phyloP scores from a whole-genome alignment of 2,329 filamentous ascomycete genomes.

The Fusarium musae region DNA sequence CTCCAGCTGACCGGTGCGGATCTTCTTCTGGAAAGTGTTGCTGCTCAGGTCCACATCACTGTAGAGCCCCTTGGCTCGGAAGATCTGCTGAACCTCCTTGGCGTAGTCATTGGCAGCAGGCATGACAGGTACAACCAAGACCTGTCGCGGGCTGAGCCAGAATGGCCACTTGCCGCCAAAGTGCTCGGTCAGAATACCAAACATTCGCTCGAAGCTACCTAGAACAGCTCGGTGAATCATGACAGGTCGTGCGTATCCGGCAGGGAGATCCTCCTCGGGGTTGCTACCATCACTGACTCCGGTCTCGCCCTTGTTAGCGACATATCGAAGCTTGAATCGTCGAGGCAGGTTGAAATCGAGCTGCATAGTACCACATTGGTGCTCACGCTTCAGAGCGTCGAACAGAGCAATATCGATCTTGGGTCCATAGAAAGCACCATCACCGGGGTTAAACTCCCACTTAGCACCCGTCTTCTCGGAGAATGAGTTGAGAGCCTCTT shows the following conservation, averaged over 20 bases:
- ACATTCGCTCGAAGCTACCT: constrained; percentile 74
- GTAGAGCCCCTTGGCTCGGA: constrained; percentile 75
- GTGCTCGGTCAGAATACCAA: constrained; percentile 84
- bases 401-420: constrained; percentile 98
- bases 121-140: constrained; percentile 70
- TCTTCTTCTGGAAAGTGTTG: constrained; percentile 91
- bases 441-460: constrained; percentile 94
- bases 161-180: constrained; percentile 91
- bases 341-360: constrained; percentile 83
- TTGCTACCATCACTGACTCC: constrained; percentile 57
- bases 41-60: constrained; percentile 68
- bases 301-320: constrained; percentile 63
- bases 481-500: constrained; percentile 83
- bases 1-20: constrained; percentile 80
- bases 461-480: constrained; percentile 67
- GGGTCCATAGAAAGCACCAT: constrained; percentile 97
- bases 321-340: constrained; percentile 55
- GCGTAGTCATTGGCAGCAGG: constrained; percentile 84
- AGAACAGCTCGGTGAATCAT: constrained; percentile 88
- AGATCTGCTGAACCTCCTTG: constrained; percentile 75
- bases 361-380: constrained; percentile 80
- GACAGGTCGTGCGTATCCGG: constrained; percentile 81
- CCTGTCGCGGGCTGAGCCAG: constrained; percentile 86
- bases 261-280: constrained; percentile 60
- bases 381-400: constrained; percentile 81